phyloP scores from a whole-genome alignment of 768 basidiomycete genomes.

The Suillus fuscotomentosus region DNA sequence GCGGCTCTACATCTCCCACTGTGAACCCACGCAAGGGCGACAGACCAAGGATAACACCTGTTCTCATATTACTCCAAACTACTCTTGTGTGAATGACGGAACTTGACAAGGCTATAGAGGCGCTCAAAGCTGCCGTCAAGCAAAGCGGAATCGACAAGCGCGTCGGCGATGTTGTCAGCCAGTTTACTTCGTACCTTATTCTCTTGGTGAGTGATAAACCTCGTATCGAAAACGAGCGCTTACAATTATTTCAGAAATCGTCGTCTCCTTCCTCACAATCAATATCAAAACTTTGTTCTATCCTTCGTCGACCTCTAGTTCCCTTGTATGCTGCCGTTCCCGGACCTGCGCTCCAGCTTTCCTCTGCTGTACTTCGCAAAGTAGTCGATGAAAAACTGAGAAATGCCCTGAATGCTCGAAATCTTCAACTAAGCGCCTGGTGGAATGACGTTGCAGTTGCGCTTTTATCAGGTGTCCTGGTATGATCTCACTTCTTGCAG shows the following conservation, averaged over 20 bases:
- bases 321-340: constrained; percentile 44
- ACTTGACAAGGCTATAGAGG: constrained; percentile 29
- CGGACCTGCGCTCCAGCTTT: constrained; percentile 38
- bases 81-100: constrained; percentile 10
- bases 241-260: constrained; percentile 32
- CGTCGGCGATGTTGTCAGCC: constrained; percentile 34
- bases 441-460: constrained; percentile 50
- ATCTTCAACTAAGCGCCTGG: constrained; percentile 19
- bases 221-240: neutral
- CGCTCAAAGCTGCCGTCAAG: constrained; percentile 29
- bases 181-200: constrained; percentile 40
- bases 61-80: neutral
- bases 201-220: constrained; percentile 37
- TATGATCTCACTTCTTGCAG: constrained; percentile 21
- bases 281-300: constrained; percentile 35
- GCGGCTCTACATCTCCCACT: neutral
- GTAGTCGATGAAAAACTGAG: constrained; percentile 40
- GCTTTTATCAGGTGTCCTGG: constrained; percentile 54
- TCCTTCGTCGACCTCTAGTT: constrained; percentile 42
- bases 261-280: constrained; percentile 36
- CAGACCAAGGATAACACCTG: neutral
- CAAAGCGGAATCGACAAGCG: constrained; percentile 29
- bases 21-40: neutral
- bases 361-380: constrained; percentile 37
- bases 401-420: constrained; percentile 18